Conservation (phyloP, 257 asterid genomes). For the Solanum pinnatisectum region DNA sequence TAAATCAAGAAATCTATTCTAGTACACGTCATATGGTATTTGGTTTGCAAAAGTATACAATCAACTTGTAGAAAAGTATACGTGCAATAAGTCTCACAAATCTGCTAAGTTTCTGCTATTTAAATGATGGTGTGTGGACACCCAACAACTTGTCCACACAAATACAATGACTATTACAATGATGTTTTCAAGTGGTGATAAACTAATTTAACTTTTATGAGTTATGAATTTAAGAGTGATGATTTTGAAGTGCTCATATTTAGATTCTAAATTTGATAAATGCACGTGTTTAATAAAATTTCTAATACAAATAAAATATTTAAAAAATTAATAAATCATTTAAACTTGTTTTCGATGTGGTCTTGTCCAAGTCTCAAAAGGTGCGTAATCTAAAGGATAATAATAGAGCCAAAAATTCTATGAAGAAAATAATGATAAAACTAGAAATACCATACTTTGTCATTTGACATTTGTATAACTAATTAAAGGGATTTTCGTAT, state of each 20-base stretch:
- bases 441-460: not conserved
- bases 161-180: not conserved
- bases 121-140: not conserved
- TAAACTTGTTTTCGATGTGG: fast-evolving
- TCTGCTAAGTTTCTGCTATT: not conserved
- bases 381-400: not conserved
- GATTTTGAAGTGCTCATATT: not conserved
- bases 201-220: not conserved
- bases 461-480: not conserved
- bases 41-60: not conserved
- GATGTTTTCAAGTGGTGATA: not conserved
- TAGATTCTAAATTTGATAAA: not conserved
- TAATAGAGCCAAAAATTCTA: not conserved
- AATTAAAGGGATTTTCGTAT: not conserved
- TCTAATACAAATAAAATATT: not conserved
- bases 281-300: not conserved
- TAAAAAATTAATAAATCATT: not conserved
- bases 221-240: not conserved
- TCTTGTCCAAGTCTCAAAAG: not conserved
- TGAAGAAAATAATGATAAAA: no score
- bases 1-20: not conserved
- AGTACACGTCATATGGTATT: not conserved
- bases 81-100: not conserved
- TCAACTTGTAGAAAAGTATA: not conserved
- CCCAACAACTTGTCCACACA: not conserved